phyloP scores from a whole-genome alignment of 805 yeast genomes.

The Wickerhamomyces rabaulensis region DNA sequence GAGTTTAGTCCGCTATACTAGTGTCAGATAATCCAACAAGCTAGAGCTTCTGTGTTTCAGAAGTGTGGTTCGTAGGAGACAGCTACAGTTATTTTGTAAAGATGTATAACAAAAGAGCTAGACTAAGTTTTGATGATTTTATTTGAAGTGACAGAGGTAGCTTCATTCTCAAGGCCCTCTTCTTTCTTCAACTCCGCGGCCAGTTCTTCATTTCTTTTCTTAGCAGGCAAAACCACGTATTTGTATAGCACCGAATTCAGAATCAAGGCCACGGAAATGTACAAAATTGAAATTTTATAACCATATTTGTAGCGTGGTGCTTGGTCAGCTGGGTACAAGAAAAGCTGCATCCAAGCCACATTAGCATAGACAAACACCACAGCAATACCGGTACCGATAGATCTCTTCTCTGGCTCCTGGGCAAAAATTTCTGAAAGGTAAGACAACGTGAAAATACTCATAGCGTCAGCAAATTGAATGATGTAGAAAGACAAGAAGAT shows the following conservation, averaged over 20 bases:
- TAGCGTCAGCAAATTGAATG: slow-evolving; percentile 6
- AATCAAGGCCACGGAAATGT: not conserved
- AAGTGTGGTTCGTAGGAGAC: too few relatives aligned
- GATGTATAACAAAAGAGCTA: too few relatives aligned
- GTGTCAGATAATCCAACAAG: too few relatives aligned
- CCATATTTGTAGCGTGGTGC: slow-evolving; percentile 39
- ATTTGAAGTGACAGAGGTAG: too few relatives aligned
- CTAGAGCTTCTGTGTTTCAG: too few relatives aligned
- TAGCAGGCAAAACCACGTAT: not conserved
- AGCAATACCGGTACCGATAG: slow-evolving; percentile 34
- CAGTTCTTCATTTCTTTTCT: too few relatives aligned
- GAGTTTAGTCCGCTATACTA: too few relatives aligned
- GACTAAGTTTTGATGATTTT: too few relatives aligned
- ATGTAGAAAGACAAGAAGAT: slow-evolving; percentile 11
- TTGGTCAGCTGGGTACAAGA: slow-evolving; percentile 40
- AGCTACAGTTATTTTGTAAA: too few relatives aligned
- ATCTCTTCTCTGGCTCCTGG: slow-evolving; percentile 33
- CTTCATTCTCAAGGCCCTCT: too few relatives aligned
- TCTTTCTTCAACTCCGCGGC: too few relatives aligned
- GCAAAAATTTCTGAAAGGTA: slow-evolving; percentile 9
- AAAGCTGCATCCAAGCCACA: slow-evolving; percentile 35
- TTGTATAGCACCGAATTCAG: not conserved
- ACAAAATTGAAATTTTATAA: slow-evolving; percentile 12
- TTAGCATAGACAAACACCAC: slow-evolving; percentile 37
- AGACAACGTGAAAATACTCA: slow-evolving; percentile 5